A percentile compares a stretch with the other conserved stretches of the same genome.
Conservation (phyloP, 805 yeast species). For the Wickerhamomyces silvicola region DNA sequence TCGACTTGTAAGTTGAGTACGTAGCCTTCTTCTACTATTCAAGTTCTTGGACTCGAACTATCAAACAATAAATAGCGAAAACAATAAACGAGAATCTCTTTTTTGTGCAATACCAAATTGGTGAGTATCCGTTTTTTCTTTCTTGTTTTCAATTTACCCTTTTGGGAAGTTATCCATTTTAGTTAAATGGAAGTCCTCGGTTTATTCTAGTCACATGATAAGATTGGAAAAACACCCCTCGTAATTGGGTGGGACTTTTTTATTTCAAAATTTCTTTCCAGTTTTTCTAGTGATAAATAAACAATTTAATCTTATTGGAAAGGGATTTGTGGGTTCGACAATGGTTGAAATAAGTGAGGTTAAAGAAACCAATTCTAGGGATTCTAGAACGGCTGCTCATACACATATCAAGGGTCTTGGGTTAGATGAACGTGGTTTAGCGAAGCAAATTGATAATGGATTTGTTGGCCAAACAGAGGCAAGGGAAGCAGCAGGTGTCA, state of each 20-base stretch:
- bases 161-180: slow-evolving; percentile 13
- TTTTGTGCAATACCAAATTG: too few species aligned
- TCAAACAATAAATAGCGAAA: too few species aligned
- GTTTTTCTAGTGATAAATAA: too few species aligned
- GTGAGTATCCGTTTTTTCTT: background rate
- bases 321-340: too few species aligned
- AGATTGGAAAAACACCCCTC: background rate
- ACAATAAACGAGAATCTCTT: too few species aligned
- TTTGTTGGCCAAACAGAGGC: slow-evolving; percentile 67
- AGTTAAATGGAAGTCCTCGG: slow-evolving; percentile 4
- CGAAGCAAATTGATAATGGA: slow-evolving; percentile 83
- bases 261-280: background rate
- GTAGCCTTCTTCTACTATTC: too few species aligned
- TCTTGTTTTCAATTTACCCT: slow-evolving; percentile 21
- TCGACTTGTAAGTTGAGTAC: too few species aligned
- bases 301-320: too few species aligned
- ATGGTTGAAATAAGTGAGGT: slow-evolving; percentile 82
- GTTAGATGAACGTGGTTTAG: slow-evolving; percentile 81
- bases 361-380: slow-evolving; percentile 44
- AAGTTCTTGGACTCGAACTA: too few species aligned
- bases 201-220: background rate
- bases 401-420: slow-evolving; percentile 96
- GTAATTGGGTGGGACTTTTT: background rate
- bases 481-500: slow-evolving; percentile 89
- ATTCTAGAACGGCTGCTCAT: slow-evolving; percentile 85